Base-by-base conservation (phyloP, 192 early-diverging fungal species). In the Gryganskiella cystojenkinii region DNA sequence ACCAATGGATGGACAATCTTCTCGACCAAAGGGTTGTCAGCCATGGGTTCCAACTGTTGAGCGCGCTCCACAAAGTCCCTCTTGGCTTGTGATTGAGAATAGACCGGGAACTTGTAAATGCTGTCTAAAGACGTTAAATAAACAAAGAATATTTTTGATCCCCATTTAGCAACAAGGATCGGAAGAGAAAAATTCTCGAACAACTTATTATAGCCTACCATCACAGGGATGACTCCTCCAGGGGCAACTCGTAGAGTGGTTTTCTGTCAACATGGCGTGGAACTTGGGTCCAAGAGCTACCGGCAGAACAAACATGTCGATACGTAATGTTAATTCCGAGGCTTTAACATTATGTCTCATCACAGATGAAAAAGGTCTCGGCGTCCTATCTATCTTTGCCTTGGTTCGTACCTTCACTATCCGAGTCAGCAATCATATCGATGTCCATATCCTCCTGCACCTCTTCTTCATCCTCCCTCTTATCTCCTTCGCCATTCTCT, bases 181-280 rank as follows among this genome's bases (percentile, higher is more conserved):
- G 11, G n/a, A 53, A 63, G 0, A 25, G 4, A n/a, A n/a, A n/a
- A n/a, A n/a, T 56, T 9, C 31, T 1, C 31, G 24, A 56, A 31
- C 3, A 31, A 3, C 0, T 14, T 20, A 17, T 19, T 31, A 27
- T 13, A 7, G 13, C 50, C 27, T 60, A 69, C 74, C 67, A 54
- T 78, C 74, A 22, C 74, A 78, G 7, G 74, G 66, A 22, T 78
- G 74, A 28, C 60, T 27, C 31, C 58, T 78, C 74, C 74, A 78
- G 6, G 67, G 74, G n/a, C 74, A 78, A 25, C 45, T 49, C 24
- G 6, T 7, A 4, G 54, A 46, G 9, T 78, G 74, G 25, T 69
- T 78, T 4, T 50, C 37, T 20, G 66, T 78, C 0, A 78, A 66
- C 74, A 78, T 78, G 0, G 47, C 67, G 25, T 64, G 74, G 35